Base-by-base conservation (phyloP, 2,329 filamentous ascomycete species). In the Blastomyces silverae region DNA sequence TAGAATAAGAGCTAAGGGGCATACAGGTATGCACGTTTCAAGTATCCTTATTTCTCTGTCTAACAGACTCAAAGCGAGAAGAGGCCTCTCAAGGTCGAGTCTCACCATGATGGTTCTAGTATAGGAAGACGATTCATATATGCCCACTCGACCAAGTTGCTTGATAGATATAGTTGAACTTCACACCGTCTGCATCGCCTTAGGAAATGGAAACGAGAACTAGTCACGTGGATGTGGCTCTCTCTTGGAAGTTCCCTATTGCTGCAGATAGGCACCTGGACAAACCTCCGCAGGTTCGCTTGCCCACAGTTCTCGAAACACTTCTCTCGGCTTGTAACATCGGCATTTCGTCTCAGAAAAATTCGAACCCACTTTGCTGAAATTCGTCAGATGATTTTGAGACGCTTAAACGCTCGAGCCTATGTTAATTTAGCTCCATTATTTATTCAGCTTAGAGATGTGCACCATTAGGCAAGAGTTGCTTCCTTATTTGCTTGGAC, bases 221-320 rank as follows among this genome's bases (percentile, higher is more conserved):
- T 28, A 28, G 20, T 58, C 56, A 58, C 56, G 56, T 58, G 56
- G 56, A n/a, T 34, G n/a, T 42, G 37, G 31, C 22, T 17, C 8
- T 13, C 25, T 28, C 50, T n/a, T n/a, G n/a, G n/a, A n/a, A 28
- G 2, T 7, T 15, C 3, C n/a, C 34, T 22, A 42, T 57, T 22
- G 55, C 34, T 37, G 31, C 25, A 34, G 31, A 31, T 37, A 28
- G 34, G 55, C 55, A 42, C 55, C 39, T 58, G 55, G 31, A 42
- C 55, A 39, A 39, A 13, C 5, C 20, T n/a, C 11, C n/a, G 22
- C 7, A 25, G 22, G 10, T 58, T 37, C 20, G n/a, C 34, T 44
- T 57, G 7, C 5, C 56, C n/a, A 25, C 3, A 1, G n/a, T 42
- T 42, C 56, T 42, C 50, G 22, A 37, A 34, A 37, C 7, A 13